These are phyloP conservation scores for Acanthamoeba royreba DNA, from an alignment of 208 protist genomes.

Conservation along the genomic window DNA sequence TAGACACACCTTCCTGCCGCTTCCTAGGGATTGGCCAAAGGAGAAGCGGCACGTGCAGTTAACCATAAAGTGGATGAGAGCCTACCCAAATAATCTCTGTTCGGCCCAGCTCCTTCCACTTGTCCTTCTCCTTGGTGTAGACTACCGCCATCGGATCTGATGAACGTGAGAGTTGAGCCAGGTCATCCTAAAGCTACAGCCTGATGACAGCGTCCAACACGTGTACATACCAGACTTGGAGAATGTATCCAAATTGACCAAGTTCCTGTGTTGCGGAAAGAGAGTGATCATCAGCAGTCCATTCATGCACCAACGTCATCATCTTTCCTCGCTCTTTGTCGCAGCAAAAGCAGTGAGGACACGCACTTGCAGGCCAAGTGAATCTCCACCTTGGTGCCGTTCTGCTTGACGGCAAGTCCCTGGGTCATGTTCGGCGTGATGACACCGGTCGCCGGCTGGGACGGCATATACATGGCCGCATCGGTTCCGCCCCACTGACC, in stretches of 20 bases:
- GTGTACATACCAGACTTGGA: constrained; percentile 40
- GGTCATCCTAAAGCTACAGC: neutral
- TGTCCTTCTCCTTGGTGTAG: neutral
- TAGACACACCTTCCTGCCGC: too few species aligned
- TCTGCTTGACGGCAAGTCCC: neutral
- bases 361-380: constrained; percentile 38
- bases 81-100: constrained; percentile 17
- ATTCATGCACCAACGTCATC: too few species aligned
- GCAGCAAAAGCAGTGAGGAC: neutral
- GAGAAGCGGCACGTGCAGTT: neutral
- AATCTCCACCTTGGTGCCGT: neutral
- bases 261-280: neutral
- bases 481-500: neutral
- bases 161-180: too few species aligned
- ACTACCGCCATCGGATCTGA: constrained; percentile 7
- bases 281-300: neutral
- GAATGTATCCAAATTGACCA: constrained; percentile 23
- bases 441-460: neutral
- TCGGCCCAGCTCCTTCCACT: constrained; percentile 8
- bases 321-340: neutral
- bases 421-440: neutral
- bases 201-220: too few species aligned
- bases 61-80: neutral
- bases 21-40: neutral
- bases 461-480: neutral